A percentile compares a stretch with the other conserved stretches of the same genome.
phyloP scores from a whole-genome alignment of 306 rosid species.

The Parietaria judaica region DNA sequence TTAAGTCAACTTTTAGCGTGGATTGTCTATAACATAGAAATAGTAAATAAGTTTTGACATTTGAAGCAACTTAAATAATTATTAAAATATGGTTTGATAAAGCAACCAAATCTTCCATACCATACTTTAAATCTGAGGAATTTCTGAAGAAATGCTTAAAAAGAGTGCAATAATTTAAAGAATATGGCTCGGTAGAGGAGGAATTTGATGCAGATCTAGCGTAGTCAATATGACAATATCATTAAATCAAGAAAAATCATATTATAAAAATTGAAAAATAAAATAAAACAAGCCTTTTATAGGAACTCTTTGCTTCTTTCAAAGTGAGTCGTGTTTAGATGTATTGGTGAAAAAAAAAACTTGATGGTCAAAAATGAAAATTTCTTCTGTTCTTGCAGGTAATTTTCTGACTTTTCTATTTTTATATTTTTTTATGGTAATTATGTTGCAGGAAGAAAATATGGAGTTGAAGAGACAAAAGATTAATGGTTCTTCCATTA shows the following conservation, averaged over 20 bases:
- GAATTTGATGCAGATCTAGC: background rate
- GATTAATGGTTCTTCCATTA: constrained; percentile 19
- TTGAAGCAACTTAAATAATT: no score
- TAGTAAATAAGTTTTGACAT: no score
- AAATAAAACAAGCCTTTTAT: background rate
- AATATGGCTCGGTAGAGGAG: background rate
- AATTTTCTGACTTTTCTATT: background rate
- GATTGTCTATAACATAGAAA: no score
- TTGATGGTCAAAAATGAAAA: background rate
- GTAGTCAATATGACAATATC: constrained; percentile 2
- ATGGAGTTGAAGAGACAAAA: constrained; percentile 65
- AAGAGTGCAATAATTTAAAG: background rate
- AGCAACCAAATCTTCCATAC: no score
- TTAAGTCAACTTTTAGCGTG: no score
- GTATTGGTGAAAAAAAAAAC: constrained; percentile 4
- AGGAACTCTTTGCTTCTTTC: background rate
- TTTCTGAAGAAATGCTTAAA: background rate
- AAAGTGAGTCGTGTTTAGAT: background rate
- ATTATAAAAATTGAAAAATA: background rate
- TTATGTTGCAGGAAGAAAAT: constrained; percentile 68
- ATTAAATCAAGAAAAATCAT: background rate
- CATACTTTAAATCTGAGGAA: background rate
- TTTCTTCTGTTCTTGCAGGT: background rate
- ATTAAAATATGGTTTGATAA: no score
- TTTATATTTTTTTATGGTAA: constrained; percentile 1